Conservation (phyloP, 2,329 filamentous ascomycete genomes). For the Botrytis byssoidea region DNA sequence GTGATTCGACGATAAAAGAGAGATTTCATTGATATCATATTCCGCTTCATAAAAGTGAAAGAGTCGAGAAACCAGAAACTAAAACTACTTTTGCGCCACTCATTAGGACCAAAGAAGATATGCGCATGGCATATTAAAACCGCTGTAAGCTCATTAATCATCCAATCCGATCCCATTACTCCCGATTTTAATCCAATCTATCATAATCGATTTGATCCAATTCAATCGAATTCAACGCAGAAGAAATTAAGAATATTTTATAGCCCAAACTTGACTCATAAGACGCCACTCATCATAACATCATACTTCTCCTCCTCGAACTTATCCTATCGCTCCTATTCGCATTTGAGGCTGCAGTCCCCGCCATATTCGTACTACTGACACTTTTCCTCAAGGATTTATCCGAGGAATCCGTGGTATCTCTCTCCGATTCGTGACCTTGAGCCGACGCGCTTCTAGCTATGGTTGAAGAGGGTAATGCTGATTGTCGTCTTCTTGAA, state of each 20-base stretch:
- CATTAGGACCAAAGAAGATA: neutral
- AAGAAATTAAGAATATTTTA: slow-evolving; percentile 20
- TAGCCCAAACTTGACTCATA: slow-evolving; percentile 17
- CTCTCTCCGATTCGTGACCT: slow-evolving; percentile 22
- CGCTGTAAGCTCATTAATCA: slow-evolving; percentile 9
- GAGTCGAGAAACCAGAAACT: neutral
- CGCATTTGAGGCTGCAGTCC: slow-evolving; percentile 20
- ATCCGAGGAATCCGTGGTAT: slow-evolving; percentile 23
- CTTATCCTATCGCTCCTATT: slow-evolving; percentile 35
- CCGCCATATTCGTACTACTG: slow-evolving; percentile 25
- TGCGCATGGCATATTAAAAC: slow-evolving; percentile 4
- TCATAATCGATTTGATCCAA: slow-evolving; percentile 1
- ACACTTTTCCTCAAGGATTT: slow-evolving; percentile 28
- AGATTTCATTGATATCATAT: slow-evolving; percentile 37
- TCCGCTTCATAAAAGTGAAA: slow-evolving; percentile 27
- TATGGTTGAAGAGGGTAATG: slow-evolving; percentile 27
- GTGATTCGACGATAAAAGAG: slow-evolving; percentile 17
- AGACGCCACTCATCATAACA: slow-evolving; percentile 39
- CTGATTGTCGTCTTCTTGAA: slow-evolving; percentile 35
- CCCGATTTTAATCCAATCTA: neutral
- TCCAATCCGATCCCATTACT: slow-evolving; percentile 12
- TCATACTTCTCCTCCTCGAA: slow-evolving; percentile 40
- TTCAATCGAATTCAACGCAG: neutral
- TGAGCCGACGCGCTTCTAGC: slow-evolving; percentile 24
- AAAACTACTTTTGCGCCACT: slow-evolving; percentile 14